Evolutionary conservation across 164 flowering plant genomes (phyloP).

Genomic region (Kingdonia uniflora): DNA sequence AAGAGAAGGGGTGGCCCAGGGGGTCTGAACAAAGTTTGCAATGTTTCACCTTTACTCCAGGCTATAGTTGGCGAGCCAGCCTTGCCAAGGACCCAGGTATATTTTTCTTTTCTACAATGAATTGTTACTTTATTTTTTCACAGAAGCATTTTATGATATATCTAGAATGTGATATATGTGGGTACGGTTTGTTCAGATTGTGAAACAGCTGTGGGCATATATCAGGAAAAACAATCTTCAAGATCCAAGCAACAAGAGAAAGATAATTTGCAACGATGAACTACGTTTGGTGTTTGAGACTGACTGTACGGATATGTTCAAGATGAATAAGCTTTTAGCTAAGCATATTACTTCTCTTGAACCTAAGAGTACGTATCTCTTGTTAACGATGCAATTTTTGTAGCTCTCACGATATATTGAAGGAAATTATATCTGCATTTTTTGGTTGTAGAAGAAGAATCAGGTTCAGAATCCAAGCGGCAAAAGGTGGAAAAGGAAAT

Average conservation of each 20-base stretch:
- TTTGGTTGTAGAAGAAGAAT: slow-evolving; percentile 43
- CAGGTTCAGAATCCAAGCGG: slow-evolving; percentile 43
- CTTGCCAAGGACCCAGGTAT: slow-evolving; percentile 86
- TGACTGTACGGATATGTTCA: slow-evolving; percentile 95
- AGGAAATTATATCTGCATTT: not conserved
- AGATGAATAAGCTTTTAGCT: slow-evolving; percentile 59
- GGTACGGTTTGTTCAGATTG: slow-evolving; percentile 44
- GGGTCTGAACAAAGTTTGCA: slow-evolving; percentile 84
- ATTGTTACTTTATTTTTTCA: not conserved
- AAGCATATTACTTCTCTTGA: slow-evolving; percentile 61
- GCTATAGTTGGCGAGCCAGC: slow-evolving; percentile 78
- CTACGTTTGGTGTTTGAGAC: slow-evolving; percentile 84
- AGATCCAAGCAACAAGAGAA: slow-evolving; percentile 93
- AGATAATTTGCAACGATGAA: slow-evolving; percentile 86
- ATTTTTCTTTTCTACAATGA: too few relatives aligned
- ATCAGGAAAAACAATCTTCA: slow-evolving; percentile 90
- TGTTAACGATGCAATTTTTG: not conserved
- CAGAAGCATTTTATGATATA: not conserved
- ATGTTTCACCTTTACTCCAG: slow-evolving; percentile 88
- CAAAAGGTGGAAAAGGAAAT: slow-evolving; percentile 28
- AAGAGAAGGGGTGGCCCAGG: slow-evolving; percentile 97
- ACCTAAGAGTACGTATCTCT: slow-evolving; percentile 50
- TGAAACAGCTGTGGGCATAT: slow-evolving; percentile 95
- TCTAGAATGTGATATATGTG: not conserved
- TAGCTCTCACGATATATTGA: not conserved